These are phyloP conservation scores for Alternaria metachromatica DNA, from an alignment of 2,329 filamentous ascomycete genomes.

Conservation along the genomic window DNA sequence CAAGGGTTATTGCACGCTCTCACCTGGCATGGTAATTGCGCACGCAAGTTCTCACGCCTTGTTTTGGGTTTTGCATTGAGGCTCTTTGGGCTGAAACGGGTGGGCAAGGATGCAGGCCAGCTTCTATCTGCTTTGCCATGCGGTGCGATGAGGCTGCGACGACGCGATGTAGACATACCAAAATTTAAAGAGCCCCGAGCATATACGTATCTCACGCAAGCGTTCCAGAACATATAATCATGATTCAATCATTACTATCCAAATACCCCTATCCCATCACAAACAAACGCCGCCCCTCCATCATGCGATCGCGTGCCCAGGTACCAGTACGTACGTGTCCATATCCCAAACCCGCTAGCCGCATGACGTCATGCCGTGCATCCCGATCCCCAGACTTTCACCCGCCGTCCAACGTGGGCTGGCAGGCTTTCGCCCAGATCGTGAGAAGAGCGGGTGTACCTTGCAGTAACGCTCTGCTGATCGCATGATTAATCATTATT, in stretches of 20 bases:
- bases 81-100: conserved; percentile 24
- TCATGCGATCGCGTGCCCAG: conserved; percentile 24
- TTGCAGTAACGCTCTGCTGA: conserved; percentile 40
- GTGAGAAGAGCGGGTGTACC: conserved; percentile 38
- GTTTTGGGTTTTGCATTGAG: conserved; percentile 9
- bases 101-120: not conserved
- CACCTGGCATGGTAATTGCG: too few species aligned
- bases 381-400: not conserved
- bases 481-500: conserved; percentile 22
- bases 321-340: not conserved
- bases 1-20: conserved; percentile 9
- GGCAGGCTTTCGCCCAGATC: not conserved
- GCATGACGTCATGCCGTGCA: conserved; percentile 33
- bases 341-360: conserved; percentile 6
- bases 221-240: not conserved
- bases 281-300: conserved; percentile 9
- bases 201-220: not conserved
- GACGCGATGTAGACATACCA: too few species aligned
- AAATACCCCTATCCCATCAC: conserved; percentile 25
- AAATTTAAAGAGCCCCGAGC: too few species aligned
- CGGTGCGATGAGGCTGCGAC: not conserved
- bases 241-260: conserved; percentile 26
- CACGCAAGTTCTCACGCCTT: not conserved
- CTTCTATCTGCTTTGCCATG: not conserved
- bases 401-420: conserved; percentile 19